Base-by-base conservation (phyloP, 768 basidiomycete species). In the Leucosporidium scottii region DNA sequence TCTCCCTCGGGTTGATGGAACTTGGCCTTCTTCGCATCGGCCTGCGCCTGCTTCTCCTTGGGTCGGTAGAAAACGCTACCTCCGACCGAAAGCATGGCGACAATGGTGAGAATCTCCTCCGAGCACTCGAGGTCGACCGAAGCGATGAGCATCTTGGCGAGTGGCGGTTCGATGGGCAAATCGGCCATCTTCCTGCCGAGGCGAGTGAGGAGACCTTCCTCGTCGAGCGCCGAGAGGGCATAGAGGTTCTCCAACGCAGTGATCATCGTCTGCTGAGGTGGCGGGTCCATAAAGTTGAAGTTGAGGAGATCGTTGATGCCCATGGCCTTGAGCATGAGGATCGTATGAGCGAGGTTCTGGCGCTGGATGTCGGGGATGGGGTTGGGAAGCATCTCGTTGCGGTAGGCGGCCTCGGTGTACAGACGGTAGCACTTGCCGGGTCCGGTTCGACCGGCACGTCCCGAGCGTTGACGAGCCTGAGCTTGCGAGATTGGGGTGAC, bases 201-300 rank as follows among this genome's bases (percentile, higher is more conserved):
- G 31, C 91, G 85, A 2, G 96, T 99, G 75, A 99, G 80, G 9
- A 98, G 81, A 8, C 96, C 96, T 80, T 99, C 96, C 71, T 98
- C 93, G 72, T 98, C 96, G 36, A 98, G 82, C 4, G 96, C 96
- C 1, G 93, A 96, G 20, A 98, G 82, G 5, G 93, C 96, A 79
- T 94, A 98, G 1, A 99, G 80, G 56, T 90, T 86, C 77, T 98
- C 93, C 55, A 99, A 80, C 1, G 96, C 96, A 1, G 96, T 94
- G 72, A 99, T 82, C 89, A 98, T 91, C 15, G 94, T 97, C 75
- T 88, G 91, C 6, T 93, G 89, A 0, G 93, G 96, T 30, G 96
- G 96, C 2, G 94, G 93, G 78, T 98, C 96, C 96, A 99, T 98
- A 77, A 98, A 99, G 78, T 96, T 94, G 79, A 98, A 98, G 79